Percentiles rank a stretch among this genome's conserved stretches.
Evolutionary conservation across 768 basidiomycete genomes (phyloP).

Genomic region (Dentipellis fragilis): DNA sequence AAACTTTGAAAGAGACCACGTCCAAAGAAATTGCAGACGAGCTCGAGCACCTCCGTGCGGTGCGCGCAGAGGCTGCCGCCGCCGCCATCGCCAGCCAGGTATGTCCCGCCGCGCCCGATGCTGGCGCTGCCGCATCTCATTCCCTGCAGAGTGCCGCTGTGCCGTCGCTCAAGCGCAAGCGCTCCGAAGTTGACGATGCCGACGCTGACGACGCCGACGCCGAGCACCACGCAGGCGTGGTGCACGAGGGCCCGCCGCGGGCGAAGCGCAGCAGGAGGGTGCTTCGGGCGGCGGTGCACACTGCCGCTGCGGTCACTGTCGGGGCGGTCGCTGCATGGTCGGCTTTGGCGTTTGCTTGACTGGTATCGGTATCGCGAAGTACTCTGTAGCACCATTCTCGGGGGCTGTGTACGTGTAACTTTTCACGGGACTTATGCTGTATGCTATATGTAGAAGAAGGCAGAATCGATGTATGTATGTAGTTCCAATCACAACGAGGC

Average conservation of each 20-base stretch:
- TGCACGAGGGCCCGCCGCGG: conserved; percentile 1
- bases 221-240: conserved; percentile 6
- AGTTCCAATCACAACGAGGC: not conserved
- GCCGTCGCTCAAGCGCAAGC: conserved; percentile 56
- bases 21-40: conserved; percentile 16
- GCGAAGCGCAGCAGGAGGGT: conserved; percentile 31
- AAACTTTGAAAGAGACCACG: conserved; percentile 24
- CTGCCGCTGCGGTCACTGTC: conserved; percentile 50
- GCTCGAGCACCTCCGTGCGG: conserved; percentile 15
- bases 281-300: conserved; percentile 38
- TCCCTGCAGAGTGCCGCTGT: conserved; percentile 15
- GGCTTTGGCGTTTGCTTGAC: conserved; percentile 55
- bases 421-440: not conserved
- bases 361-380: too few species aligned
- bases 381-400: not conserved
- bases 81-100: conserved; percentile 19
- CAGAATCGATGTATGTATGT: not conserved
- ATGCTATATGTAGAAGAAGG: not conserved
- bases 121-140: conserved; percentile 11
- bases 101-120: conserved; percentile 7
- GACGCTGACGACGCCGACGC: conserved; percentile 1
- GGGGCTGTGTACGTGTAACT: not conserved
- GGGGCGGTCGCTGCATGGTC: conserved; percentile 70
- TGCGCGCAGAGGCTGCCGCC: conserved; percentile 20
- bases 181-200: conserved; percentile 23